Evolutionary conservation across 2,329 filamentous ascomycete genomes (phyloP).

Genomic region (Clarireedia paspali): DNA sequence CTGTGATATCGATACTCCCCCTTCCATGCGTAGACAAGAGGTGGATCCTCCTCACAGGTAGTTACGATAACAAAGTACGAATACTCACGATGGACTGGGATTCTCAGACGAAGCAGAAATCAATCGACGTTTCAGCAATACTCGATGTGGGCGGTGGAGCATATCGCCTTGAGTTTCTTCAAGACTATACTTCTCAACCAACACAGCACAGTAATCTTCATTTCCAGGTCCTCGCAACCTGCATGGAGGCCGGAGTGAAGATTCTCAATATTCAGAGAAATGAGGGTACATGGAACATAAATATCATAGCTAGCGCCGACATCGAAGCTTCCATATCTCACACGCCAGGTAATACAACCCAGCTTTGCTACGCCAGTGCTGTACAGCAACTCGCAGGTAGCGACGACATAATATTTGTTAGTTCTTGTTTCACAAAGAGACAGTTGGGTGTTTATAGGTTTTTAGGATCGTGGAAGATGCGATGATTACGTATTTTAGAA

Average conservation of each 20-base stretch:
- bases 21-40: conserved; percentile 39
- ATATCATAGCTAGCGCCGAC: conserved; percentile 28
- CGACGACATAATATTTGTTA: conserved; percentile 7
- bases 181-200: conserved; percentile 10
- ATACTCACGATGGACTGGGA: conserved; percentile 43
- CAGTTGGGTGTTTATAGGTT: neutral
- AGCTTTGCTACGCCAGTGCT: conserved; percentile 90
- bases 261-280: conserved; percentile 44
- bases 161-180: conserved; percentile 69
- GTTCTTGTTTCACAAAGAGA: conserved; percentile 7
- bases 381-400: conserved; percentile 37
- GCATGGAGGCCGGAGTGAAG: conserved; percentile 83
- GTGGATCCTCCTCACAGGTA: conserved; percentile 69
- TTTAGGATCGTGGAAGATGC: neutral
- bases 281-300: conserved; percentile 52
- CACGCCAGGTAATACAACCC: conserved; percentile 62
- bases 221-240: conserved; percentile 67
- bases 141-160: conserved; percentile 70
- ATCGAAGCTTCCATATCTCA: neutral
- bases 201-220: conserved; percentile 15
- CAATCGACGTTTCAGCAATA: neutral
- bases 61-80: conserved; percentile 81
- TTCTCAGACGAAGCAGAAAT: conserved; percentile 32
- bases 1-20: conserved; percentile 80
- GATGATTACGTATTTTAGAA: neutral